These are phyloP conservation scores for Trypanosoma grayi DNA, from an alignment of 208 protist genomes.

Conservation along the genomic window DNA sequence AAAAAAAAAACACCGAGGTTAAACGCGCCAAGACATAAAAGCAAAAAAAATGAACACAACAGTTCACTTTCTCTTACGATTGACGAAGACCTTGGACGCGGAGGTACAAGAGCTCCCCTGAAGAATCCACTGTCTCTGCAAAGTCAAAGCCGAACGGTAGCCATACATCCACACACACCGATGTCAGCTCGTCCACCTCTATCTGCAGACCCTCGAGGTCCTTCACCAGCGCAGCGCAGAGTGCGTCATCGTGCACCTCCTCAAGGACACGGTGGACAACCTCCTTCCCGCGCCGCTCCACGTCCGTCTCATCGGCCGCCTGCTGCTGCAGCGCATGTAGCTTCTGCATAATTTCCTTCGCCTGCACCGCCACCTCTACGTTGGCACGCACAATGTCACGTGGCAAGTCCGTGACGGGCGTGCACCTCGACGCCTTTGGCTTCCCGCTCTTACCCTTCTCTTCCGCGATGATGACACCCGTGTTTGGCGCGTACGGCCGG, in stretches of 20 bases:
- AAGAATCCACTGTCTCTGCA: conserved; percentile 8
- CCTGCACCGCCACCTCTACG: conserved; percentile 23
- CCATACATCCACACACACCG: conserved; percentile 28
- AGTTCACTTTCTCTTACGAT: neutral
- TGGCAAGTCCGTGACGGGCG: conserved; percentile 49
- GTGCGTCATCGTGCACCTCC: neutral
- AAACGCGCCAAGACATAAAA: neutral
- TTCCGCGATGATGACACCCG: conserved; percentile 32
- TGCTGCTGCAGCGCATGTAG: conserved; percentile 14
- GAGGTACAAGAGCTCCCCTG: conserved; percentile 36
- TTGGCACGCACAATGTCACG: conserved; percentile 44
- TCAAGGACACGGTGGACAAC: neutral
- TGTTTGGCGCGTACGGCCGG: conserved; percentile 43
- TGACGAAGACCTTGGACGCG: conserved; percentile 7
- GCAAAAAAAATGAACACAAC: conserved; percentile 5
- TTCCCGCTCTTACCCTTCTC: conserved; percentile 34
- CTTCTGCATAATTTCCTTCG: conserved; percentile 8
- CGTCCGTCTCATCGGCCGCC: neutral
- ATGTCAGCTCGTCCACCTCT: conserved; percentile 10
- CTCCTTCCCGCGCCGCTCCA: conserved; percentile 4
- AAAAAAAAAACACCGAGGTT: conserved; percentile 1
- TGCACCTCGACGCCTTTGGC: conserved; percentile 31
- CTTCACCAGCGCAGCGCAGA: conserved; percentile 2
- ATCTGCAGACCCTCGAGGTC: conserved; percentile 6
- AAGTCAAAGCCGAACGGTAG: conserved; percentile 37